Percentiles rank a stretch among this genome's conserved stretches.
phyloP scores from a whole-genome alignment of 345 rosid genomes.

The Corchorus capsularis region DNA sequence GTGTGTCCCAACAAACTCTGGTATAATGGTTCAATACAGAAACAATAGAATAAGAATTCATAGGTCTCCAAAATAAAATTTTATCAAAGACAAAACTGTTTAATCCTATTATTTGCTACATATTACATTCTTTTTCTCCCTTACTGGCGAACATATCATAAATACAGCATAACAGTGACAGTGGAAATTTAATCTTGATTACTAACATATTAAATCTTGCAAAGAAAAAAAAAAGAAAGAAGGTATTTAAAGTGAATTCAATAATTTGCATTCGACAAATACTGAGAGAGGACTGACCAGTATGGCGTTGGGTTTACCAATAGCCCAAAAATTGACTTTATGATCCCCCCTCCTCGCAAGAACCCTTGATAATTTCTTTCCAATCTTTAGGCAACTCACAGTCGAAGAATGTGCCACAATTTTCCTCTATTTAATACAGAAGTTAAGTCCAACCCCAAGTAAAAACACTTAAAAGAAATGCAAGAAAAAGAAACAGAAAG shows the following conservation, averaged over 20 bases:
- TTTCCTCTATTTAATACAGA: constrained; percentile 65
- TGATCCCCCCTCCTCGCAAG: constrained; percentile 99
- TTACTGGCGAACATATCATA: not conserved
- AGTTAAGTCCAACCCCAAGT: constrained; percentile 46
- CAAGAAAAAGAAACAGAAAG: not conserved
- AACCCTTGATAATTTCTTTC: constrained; percentile 93
- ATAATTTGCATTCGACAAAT: constrained; percentile 1
- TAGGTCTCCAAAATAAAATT: not conserved
- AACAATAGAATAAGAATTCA: not conserved
- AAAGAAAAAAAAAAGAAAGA: too few species aligned
- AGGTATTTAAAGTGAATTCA: not conserved
- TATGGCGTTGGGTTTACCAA: constrained; percentile 97
- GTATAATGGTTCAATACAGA: constrained; percentile 12
- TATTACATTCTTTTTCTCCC: not conserved
- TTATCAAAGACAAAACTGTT: too few species aligned
- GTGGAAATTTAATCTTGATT: not conserved
- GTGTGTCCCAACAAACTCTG: constrained; percentile 98
- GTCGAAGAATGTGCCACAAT: constrained; percentile 94
- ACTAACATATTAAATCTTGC: not conserved
- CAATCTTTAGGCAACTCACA: constrained; percentile 94
- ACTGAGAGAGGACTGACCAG: constrained; percentile 68
- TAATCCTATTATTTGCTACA: not conserved
- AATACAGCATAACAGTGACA: not conserved
- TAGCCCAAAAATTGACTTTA: constrained; percentile 99
- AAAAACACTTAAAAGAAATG: constrained; percentile 1